Evolutionary conservation across 2,329 filamentous ascomycete genomes (phyloP), one percentile per base, ranked within the genome.

Genomic region (Knufia petricola): DNA sequence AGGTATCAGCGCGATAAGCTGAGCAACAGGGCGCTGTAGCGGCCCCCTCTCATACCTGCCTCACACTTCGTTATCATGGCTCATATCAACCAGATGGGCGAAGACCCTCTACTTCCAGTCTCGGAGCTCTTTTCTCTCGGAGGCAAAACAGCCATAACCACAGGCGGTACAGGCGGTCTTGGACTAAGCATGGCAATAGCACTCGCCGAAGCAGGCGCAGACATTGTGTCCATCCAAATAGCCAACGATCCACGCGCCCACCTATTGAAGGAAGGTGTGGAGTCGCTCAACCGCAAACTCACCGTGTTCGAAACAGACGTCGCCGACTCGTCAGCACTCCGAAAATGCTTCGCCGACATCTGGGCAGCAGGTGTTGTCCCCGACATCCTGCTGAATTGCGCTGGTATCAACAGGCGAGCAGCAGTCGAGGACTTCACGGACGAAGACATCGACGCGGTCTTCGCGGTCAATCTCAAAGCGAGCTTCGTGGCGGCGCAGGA

Each of bases 391-490:
- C 70, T 94, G 59, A 94, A 89, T 70, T 90, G 85, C 68, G 87
- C 85, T 20, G 87, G 88, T 23, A 88, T 94, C 61, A 88, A 94
- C 65, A 75, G 81, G 52, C 76, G 87, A 12, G 84, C 90, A 63
- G 77, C 84, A 0, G 79, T 82, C 37, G 78, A 87, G 58, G 66
- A 75, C 51, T 94, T 94, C 62, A 86, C 86, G 0, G 79, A 84
- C 61, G 67, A 71, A 42, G 85, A 90, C 68, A 94, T 87, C 75
- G 76, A 84, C 60, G 79, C 83, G 60, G 52, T 54, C 26, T 71
- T 95, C 37, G 85, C 94, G 70, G 82, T 94, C 40, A 95, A 95
- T 68, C 78, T 94, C 38, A 84, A 77, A 62, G 75, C 83, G 39
- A 85, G 90, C 48, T 95, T 94, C 69, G 78, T 79, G 1, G 74